A percentile compares a stretch with the other conserved stretches of the same genome.
Conservation (phyloP, 345 rosid genomes). For the Lepidium sativum region DNA sequence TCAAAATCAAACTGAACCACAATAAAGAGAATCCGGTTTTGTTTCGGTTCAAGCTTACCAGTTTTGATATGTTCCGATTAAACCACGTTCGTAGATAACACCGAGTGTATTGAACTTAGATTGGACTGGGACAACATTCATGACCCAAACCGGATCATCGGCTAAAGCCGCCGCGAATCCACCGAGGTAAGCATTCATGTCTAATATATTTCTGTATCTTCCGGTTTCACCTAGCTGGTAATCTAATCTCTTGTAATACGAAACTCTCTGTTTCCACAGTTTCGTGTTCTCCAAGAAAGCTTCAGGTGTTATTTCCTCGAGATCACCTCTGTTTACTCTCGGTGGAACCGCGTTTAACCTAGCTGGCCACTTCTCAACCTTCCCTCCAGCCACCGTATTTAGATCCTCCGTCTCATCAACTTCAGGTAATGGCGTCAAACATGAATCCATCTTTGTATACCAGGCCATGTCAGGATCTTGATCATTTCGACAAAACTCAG, state of each 20-base stretch:
- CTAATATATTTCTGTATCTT: slow-evolving; percentile 83
- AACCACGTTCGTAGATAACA: slow-evolving; percentile 73
- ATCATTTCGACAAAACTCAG: slow-evolving; percentile 56
- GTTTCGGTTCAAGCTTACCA: slow-evolving; percentile 39
- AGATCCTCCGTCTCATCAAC: slow-evolving; percentile 39
- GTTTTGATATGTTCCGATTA: slow-evolving; percentile 86
- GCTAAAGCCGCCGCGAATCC: slow-evolving; percentile 80
- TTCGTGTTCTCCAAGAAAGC: slow-evolving; percentile 42
- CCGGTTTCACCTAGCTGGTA: slow-evolving; percentile 54
- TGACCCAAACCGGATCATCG: slow-evolving; percentile 79
- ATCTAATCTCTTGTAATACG: slow-evolving; percentile 61
- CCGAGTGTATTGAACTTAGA: slow-evolving; percentile 63
- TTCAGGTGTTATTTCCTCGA: slow-evolving; percentile 47
- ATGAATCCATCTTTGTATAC: slow-evolving; percentile 80
- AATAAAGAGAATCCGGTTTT: neutral
- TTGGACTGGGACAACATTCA: slow-evolving; percentile 71
- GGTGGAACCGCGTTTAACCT: slow-evolving; percentile 70
- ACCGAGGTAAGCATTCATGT: slow-evolving; percentile 74
- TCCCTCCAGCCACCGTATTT: slow-evolving; percentile 64
- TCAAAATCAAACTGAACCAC: neutral
- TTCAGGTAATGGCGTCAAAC: slow-evolving; percentile 76
- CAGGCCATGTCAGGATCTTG: slow-evolving; percentile 78
- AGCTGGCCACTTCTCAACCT: slow-evolving; percentile 68
- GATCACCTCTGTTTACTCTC: slow-evolving; percentile 48
- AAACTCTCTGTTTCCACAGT: slow-evolving; percentile 66